Evolutionary conservation across 805 yeast genomes (phyloP).

Genomic region (Cyberlindnera japonica): DNA sequence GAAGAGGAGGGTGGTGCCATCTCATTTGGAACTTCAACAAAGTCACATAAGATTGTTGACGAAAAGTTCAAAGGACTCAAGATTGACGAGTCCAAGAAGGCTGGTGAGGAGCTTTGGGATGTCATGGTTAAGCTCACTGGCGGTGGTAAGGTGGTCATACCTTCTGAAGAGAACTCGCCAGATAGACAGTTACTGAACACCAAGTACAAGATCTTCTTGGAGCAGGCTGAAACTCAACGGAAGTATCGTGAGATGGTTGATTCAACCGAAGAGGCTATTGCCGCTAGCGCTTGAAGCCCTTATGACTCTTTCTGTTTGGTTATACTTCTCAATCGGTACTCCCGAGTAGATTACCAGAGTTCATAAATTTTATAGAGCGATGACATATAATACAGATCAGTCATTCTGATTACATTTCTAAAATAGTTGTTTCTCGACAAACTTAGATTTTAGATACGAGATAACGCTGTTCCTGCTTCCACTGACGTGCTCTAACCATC

Average conservation of each 20-base stretch:
- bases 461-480: no score
- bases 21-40: conserved; percentile 56
- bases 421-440: no score
- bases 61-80: conserved; percentile 37
- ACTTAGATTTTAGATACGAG: no score
- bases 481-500: no score
- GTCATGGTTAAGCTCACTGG: conserved; percentile 84
- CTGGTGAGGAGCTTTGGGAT: conserved; percentile 73
- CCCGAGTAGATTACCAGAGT: no score
- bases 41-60: conserved; percentile 50
- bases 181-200: conserved; percentile 70
- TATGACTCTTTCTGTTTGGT: no score
- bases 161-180: conserved; percentile 52
- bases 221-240: conserved; percentile 80
- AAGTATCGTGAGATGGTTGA: conserved; percentile 72
- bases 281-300: not conserved
- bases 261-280: conserved; percentile 29
- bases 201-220: conserved; percentile 83
- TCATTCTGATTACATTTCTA: no score
- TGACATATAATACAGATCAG: no score
- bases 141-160: conserved; percentile 73
- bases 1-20: conserved; percentile 48
- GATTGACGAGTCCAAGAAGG: conserved; percentile 16
- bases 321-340: no score
- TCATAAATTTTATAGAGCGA: no score